A percentile compares a stretch with the other conserved stretches of the same genome.
Conservation (phyloP, 768 basidiomycete genomes). For the Panus rudis region DNA sequence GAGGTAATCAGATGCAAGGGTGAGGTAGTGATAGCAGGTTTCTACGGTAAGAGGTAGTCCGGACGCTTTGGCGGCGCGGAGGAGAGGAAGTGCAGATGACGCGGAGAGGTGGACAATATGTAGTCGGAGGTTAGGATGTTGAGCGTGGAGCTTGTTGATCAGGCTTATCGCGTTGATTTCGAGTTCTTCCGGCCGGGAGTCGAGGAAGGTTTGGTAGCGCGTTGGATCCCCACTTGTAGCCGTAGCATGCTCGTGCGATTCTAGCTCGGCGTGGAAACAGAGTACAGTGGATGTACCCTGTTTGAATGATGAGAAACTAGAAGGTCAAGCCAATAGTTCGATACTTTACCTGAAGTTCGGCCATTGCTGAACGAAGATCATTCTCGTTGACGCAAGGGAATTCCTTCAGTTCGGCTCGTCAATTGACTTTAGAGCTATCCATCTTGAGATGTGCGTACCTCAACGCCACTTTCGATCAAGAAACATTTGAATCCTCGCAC, state of each 20-base stretch:
- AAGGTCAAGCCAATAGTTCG: not conserved
- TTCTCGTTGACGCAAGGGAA: slow-evolving; percentile 79
- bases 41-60: slow-evolving; percentile 81
- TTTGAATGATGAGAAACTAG: not conserved
- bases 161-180: slow-evolving; percentile 79
- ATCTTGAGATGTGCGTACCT: slow-evolving; percentile 39
- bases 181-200: slow-evolving; percentile 73
- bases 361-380: slow-evolving; percentile 68
- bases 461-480: slow-evolving; percentile 91
- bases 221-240: slow-evolving; percentile 34
- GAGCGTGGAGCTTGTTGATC: slow-evolving; percentile 57
- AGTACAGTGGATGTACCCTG: slow-evolving; percentile 68
- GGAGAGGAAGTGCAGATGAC: slow-evolving; percentile 67
- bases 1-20: slow-evolving; percentile 64
- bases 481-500: slow-evolving; percentile 98
- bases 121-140: slow-evolving; percentile 63
- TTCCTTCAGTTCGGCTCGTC: slow-evolving; percentile 47
- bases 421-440: slow-evolving; percentile 3
- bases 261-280: slow-evolving; percentile 92
- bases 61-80: slow-evolving; percentile 59
- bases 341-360: slow-evolving; percentile 55
- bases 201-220: slow-evolving; percentile 74
- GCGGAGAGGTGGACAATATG: slow-evolving; percentile 97
- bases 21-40: slow-evolving; percentile 97
- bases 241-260: slow-evolving; percentile 23